phyloP scores from a whole-genome alignment of 352 stramenopile genomes.

The Aphanomyces astaci region DNA sequence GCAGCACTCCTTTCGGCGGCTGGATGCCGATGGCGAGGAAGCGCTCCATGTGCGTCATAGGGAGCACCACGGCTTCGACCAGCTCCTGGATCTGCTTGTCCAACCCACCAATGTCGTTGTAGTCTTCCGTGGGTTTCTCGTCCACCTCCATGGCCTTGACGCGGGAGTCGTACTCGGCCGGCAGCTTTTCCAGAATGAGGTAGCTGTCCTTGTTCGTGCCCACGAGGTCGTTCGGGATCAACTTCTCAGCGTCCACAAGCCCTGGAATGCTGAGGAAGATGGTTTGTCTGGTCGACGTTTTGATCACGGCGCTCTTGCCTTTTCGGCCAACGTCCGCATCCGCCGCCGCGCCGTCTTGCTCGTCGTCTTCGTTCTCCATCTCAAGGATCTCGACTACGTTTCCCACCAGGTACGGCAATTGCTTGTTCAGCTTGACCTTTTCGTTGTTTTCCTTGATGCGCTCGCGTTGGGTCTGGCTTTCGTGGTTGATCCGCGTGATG shows the following conservation, averaged over 20 bases:
- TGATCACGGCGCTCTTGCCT: slow-evolving; percentile 95
- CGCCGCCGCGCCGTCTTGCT: slow-evolving; percentile 89
- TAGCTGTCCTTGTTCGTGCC: slow-evolving; percentile 99
- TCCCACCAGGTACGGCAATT: slow-evolving; percentile 97
- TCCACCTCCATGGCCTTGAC: slow-evolving; percentile 98
- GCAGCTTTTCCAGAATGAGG: slow-evolving; percentile 97
- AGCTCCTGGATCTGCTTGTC: slow-evolving; percentile 99
- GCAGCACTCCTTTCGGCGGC: slow-evolving; percentile 94
- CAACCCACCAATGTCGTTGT: slow-evolving; percentile 93
- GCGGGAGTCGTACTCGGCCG: slow-evolving; percentile 96
- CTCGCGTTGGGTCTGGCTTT: slow-evolving; percentile 89
- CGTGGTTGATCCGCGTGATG: slow-evolving; percentile 95
- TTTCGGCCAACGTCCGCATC: slow-evolving; percentile 89
- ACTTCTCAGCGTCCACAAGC: slow-evolving; percentile 90
- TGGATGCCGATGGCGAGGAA: slow-evolving; percentile 96
- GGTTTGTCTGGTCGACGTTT: slow-evolving; percentile 96
- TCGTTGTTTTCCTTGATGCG: slow-evolving; percentile 98
- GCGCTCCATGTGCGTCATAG: slow-evolving; percentile 97
- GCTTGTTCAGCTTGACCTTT: slow-evolving; percentile 99
- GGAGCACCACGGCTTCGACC: slow-evolving; percentile 96
- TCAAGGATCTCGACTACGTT: slow-evolving; percentile 95
- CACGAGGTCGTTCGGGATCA: slow-evolving; percentile 96
- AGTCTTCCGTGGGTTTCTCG: slow-evolving; percentile 91
- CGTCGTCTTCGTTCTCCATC: slow-evolving; percentile 86
- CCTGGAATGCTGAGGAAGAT: slow-evolving; percentile 98